Evolutionary conservation across 75 land plant genomes (phyloP).

Genomic region (Cunninghamia lanceolata): DNA sequence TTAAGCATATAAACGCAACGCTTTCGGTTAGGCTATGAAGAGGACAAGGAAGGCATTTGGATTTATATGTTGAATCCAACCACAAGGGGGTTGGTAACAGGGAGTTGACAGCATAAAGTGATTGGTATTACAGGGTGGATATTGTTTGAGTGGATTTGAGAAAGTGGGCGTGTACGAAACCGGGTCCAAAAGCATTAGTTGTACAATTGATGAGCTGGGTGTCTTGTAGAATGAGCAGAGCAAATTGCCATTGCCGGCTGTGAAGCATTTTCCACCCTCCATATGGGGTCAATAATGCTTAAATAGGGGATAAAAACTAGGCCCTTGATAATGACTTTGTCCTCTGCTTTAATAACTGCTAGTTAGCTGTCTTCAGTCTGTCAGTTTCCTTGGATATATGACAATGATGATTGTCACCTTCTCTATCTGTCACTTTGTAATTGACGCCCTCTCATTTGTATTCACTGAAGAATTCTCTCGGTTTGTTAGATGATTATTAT

Average conservation of each 20-base stretch:
- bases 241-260: not conserved
- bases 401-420: not conserved
- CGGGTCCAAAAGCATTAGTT: not conserved
- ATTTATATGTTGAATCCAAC: too few relatives aligned
- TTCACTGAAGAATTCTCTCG: too few relatives aligned
- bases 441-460: too few relatives aligned
- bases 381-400: not conserved
- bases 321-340: not conserved
- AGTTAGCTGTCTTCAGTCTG: conserved; percentile 5
- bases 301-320: not conserved
- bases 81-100: not conserved
- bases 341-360: not conserved
- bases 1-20: not conserved
- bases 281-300: not conserved
- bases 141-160: not conserved
- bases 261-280: not conserved
- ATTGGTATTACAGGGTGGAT: conserved; percentile 7
- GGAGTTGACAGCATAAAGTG: not conserved
- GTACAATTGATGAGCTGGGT: not conserved
- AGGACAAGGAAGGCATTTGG: not conserved
- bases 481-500: too few relatives aligned
- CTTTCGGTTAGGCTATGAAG: not conserved
- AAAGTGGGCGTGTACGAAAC: not conserved
- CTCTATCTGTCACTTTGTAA: not conserved
- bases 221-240: not conserved